These are phyloP conservation scores for Penicillium canescens DNA, from an alignment of 495 filamentous ascomycete species.

Conservation along the genomic window DNA sequence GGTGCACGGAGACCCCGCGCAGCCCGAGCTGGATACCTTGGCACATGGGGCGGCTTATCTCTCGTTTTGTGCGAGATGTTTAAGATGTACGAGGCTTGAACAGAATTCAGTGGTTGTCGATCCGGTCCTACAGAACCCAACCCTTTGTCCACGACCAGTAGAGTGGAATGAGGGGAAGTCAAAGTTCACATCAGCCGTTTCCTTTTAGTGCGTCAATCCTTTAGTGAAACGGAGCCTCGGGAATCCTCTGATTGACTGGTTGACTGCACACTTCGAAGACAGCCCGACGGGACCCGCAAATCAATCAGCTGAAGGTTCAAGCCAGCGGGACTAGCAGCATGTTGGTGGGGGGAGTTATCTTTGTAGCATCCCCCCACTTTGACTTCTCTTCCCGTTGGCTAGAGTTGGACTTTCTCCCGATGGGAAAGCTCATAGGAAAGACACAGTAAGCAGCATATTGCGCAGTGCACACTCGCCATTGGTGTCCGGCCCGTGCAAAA, in stretches of 20 bases:
- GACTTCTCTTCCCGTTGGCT: slow-evolving; percentile 6
- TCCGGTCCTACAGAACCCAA: neutral
- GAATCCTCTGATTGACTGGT: slow-evolving; percentile 24
- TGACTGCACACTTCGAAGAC: slow-evolving; percentile 2
- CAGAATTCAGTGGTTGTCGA: neutral
- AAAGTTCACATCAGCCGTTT: slow-evolving; percentile 14
- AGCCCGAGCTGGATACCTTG: neutral
- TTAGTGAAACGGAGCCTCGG: slow-evolving; percentile 17
- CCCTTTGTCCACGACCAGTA: neutral
- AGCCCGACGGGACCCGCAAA: slow-evolving; percentile 15
- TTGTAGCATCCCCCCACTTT: slow-evolving; percentile 5
- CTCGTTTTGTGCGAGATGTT: too few species aligned
- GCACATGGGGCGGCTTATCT: too few species aligned
- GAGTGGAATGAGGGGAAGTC: slow-evolving; percentile 12
- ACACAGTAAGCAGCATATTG: slow-evolving; percentile 24
- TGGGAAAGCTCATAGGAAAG: slow-evolving; percentile 6
- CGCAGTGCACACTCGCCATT: slow-evolving; percentile 8
- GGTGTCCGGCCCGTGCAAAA: slow-evolving; percentile 8
- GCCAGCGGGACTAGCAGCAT: slow-evolving; percentile 10
- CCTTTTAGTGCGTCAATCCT: slow-evolving; percentile 14
- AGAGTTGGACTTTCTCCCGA: slow-evolving; percentile 5
- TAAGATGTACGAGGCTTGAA: neutral
- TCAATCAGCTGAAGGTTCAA: slow-evolving; percentile 23
- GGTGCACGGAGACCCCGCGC: slow-evolving; percentile 2
- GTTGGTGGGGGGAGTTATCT: neutral